A percentile compares a stretch with the other conserved stretches of the same genome.
Conservation (phyloP, 805 yeast species). For the Candida hispaniensis region DNA sequence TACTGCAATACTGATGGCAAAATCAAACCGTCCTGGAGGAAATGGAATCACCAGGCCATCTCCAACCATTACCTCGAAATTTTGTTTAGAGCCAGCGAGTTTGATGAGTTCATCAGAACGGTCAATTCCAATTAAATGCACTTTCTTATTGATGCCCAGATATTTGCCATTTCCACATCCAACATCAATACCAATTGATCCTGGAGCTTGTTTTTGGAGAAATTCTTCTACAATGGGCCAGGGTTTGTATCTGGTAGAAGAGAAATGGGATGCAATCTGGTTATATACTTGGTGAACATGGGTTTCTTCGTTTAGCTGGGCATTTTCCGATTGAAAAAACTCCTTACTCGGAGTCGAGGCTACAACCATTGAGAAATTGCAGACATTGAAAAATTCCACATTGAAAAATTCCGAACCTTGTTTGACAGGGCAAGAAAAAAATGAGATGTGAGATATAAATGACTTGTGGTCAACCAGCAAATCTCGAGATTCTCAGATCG, state of each 20-base stretch:
- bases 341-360: conserved; percentile 11
- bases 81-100: conserved; percentile 34
- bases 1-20: conserved; percentile 92
- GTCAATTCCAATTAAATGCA: conserved; percentile 59
- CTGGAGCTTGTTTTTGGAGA: conserved; percentile 38
- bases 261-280: conserved; percentile 85
- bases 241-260: conserved; percentile 86
- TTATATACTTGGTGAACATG: conserved; percentile 90
- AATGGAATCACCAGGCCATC: conserved; percentile 70
- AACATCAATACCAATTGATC: conserved; percentile 76
- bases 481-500: too few relatives aligned
- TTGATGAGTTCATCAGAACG: conserved; percentile 28
- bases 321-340: conserved; percentile 21
- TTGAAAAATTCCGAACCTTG: too few relatives aligned
- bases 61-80: conserved; percentile 52
- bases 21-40: conserved; percentile 44
- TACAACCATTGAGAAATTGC: too few relatives aligned
- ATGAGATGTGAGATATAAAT: too few relatives aligned
- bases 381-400: too few relatives aligned
- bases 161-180: conserved; percentile 98
- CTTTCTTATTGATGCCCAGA: conserved; percentile 53
- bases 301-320: conserved; percentile 54
- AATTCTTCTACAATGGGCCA: conserved; percentile 91
- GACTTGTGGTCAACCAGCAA: too few relatives aligned
- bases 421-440: too few relatives aligned